Evolutionary conservation across 306 rosid species (phyloP).

Genomic region (Comarum palustre): DNA sequence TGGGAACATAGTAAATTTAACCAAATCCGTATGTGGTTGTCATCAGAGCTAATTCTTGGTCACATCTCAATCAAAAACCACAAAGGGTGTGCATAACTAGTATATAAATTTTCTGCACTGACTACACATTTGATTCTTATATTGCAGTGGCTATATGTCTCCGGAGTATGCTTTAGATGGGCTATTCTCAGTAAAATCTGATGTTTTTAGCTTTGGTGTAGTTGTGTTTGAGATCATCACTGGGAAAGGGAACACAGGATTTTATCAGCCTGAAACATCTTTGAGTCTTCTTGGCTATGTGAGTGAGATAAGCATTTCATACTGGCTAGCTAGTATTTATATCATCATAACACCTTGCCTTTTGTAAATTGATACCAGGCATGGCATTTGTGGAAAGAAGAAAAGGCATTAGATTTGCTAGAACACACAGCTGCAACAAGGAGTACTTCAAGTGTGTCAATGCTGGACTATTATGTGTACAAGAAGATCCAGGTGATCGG

Average conservation of each 20-base stretch:
- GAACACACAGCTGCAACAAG: conserved; percentile 48
- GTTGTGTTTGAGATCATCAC: conserved; percentile 63
- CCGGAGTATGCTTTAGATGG: conserved; percentile 72
- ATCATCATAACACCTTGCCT: not conserved
- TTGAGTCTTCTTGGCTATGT: conserved; percentile 70
- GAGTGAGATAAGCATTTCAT: conserved; percentile 16
- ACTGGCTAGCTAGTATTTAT: not conserved
- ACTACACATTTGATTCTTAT: not conserved
- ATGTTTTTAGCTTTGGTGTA: conserved; percentile 67
- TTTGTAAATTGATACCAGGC: conserved; percentile 35
- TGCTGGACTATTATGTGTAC: conserved; percentile 60
- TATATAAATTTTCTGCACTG: not conserved
- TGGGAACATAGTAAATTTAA: conserved; percentile 74
- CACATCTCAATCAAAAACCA: not conserved
- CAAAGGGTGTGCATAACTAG: not conserved
- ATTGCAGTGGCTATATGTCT: conserved; percentile 66
- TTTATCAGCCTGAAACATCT: conserved; percentile 48
- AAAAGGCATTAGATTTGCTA: conserved; percentile 47
- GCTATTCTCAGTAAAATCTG: conserved; percentile 60
- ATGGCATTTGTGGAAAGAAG: conserved; percentile 68
- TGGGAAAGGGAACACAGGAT: conserved; percentile 65
- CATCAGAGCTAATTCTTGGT: not conserved
- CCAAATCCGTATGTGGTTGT: not conserved
- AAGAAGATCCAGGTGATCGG: conserved; percentile 69
- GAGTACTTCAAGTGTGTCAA: conserved; percentile 51